Percentiles rank a stretch among this genome's conserved stretches.
Conservation (phyloP, 176 grass and related monocot genomes). For the Phyllostachys edulis region DNA sequence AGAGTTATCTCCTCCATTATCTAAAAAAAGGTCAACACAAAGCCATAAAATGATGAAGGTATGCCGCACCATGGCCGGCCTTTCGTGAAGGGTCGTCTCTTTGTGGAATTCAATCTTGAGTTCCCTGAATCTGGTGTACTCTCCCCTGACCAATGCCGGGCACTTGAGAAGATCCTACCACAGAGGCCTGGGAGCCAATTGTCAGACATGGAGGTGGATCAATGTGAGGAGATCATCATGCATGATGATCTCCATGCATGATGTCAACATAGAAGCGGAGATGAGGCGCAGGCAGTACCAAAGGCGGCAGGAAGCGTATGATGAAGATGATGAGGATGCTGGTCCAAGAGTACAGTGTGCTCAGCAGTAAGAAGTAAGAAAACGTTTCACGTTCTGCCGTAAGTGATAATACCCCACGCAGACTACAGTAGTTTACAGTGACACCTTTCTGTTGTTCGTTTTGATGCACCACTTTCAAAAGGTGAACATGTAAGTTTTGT, state of each 20-base stretch:
- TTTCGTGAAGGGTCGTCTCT: constrained; percentile 73
- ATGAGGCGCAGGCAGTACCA: constrained; percentile 53
- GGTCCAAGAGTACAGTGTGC: constrained; percentile 67
- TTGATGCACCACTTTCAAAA: background rate
- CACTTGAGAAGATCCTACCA: constrained; percentile 49
- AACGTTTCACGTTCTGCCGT: background rate
- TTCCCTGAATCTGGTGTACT: constrained; percentile 58
- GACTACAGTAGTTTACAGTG: background rate
- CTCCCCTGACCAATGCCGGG: constrained; percentile 45
- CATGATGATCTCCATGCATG: constrained; percentile 62
- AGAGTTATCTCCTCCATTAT: too few relatives aligned
- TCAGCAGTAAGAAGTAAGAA: constrained; percentile 55
- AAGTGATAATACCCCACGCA: background rate
- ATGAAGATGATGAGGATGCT: constrained; percentile 61
- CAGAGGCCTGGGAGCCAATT: constrained; percentile 21
- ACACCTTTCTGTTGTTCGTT: background rate
- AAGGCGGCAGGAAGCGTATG: constrained; percentile 50
- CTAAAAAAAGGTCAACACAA: constrained; percentile 83
- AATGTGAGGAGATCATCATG: constrained; percentile 69
- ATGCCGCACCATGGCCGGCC: constrained; percentile 61
- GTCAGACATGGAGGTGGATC: constrained; percentile 56
- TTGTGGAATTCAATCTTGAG: constrained; percentile 64
- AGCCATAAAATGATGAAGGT: constrained; percentile 70
- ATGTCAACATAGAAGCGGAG: constrained; percentile 80
- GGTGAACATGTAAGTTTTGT: background rate